Evolutionary conservation across 2,329 filamentous ascomycete species (phyloP), one percentile per base, ranked within the genome.

Genomic region (Fonsecaea erecta): DNA sequence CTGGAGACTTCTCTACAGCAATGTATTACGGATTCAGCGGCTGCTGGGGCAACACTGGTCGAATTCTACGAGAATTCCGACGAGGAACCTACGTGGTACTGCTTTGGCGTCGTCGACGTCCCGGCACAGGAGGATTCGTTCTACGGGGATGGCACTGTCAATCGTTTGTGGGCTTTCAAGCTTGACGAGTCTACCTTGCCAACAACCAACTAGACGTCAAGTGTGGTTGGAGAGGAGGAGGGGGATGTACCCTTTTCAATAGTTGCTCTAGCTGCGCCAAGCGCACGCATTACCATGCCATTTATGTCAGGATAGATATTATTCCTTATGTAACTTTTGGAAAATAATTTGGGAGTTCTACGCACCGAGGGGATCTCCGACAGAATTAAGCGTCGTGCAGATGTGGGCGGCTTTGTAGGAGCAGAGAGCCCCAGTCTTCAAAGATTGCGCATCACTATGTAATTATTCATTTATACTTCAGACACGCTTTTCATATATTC

Each of bases 91-190:
- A 52, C 30, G 1, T 26, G 57, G 43, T 60, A 35, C 30, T 60
- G 57, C 21, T 60, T 18, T 3, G 43, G 57, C 18, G n/a, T 52
- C 57, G 18, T 28, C 28, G 18, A 60, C 21, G 32, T 60, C 1
- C 46, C 57, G 46, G 57, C 57, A n/a, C 18, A 37, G 14, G 32
- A 26, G 21, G 57, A 40, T 37, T 52, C 43, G 2, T 60, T 60
- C 46, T 52, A 60, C 24, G 57, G 57, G 14, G 57, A 60, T 28
- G 57, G 18, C 11, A 60, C 11, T 43, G 57, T 60, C 8, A 24
- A 24, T n/a, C 57, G 57, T 26, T 28, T 60, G 34, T 60, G 57
- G 57, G 57, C 57, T 35, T 60, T 60, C 46, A 52, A 26, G 18
- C 43, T 60, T 34, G 52, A 48, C 18, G 43, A 48, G 43, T 48